Conservation (phyloP, 768 basidiomycete species). For the Symmetrospora coprosmae region DNA sequence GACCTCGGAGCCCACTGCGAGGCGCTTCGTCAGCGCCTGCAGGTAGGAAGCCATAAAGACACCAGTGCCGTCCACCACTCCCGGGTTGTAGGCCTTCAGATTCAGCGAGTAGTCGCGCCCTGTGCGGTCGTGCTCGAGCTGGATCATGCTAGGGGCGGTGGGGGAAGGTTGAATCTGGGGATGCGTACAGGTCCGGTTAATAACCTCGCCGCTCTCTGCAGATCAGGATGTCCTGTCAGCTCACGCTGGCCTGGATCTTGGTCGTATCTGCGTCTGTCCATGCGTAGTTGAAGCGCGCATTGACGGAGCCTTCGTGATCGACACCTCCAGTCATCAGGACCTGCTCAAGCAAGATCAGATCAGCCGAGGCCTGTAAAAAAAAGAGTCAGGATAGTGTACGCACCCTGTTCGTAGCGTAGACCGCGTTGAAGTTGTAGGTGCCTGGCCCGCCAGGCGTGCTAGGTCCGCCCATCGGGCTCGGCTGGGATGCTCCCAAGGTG, state of each 20-base stretch:
- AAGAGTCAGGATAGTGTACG: conserved; percentile 14
- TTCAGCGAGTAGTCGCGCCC: conserved; percentile 77
- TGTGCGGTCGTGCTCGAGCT: conserved; percentile 90
- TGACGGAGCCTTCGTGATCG: conserved; percentile 84
- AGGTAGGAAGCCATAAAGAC: conserved; percentile 83
- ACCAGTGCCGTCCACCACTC: conserved; percentile 65
- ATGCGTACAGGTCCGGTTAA: not conserved
- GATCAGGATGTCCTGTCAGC: not conserved
- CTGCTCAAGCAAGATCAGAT: conserved; percentile 41
- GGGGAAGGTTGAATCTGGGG: conserved; percentile 18
- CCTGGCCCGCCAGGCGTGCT: conserved; percentile 42
- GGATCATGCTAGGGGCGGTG: conserved; percentile 29
- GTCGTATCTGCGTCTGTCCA: conserved; percentile 16
- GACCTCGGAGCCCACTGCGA: conserved; percentile 75
- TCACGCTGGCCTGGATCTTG: conserved; percentile 15
- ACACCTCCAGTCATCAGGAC: conserved; percentile 82
- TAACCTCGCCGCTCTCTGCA: not conserved
- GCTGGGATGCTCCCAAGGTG: conserved; percentile 69
- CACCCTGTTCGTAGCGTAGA: conserved; percentile 75
- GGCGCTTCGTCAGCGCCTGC: conserved; percentile 77
- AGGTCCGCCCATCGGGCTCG: conserved; percentile 31
- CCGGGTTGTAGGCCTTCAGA: conserved; percentile 79
- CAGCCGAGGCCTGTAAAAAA: not conserved
- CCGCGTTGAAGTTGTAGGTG: conserved; percentile 85
- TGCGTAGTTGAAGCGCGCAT: conserved; percentile 68